Evolutionary conservation across 352 stramenopile species (phyloP).

Genomic region (Globisporangium heterothallicum): DNA sequence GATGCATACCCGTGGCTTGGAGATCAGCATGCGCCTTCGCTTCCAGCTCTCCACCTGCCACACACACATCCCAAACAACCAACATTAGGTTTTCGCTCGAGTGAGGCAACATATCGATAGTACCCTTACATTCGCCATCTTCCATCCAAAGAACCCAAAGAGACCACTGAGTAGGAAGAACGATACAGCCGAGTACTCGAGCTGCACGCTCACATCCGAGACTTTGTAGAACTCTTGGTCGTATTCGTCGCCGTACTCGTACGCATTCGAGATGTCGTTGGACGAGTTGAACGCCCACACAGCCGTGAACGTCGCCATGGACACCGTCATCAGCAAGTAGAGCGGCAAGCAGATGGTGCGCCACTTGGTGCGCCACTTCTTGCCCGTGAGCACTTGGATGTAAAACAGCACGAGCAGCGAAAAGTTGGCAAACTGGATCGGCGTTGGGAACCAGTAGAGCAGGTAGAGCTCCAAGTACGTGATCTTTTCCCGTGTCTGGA

Average conservation of each 20-base stretch:
- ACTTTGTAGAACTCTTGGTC: slow-evolving; percentile 81
- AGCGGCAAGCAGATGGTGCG: slow-evolving; percentile 79
- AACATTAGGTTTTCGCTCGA: neutral
- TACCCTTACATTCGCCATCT: slow-evolving; percentile 65
- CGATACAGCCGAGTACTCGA: slow-evolving; percentile 76
- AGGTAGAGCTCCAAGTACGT: slow-evolving; percentile 81
- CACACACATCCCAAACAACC: neutral
- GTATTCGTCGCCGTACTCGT: slow-evolving; percentile 66
- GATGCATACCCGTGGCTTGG: slow-evolving; percentile 52
- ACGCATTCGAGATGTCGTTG: slow-evolving; percentile 72
- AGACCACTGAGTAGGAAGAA: slow-evolving; percentile 77
- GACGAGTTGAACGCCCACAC: slow-evolving; percentile 85
- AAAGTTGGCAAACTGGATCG: slow-evolving; percentile 88
- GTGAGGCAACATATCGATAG: neutral
- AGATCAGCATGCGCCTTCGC: slow-evolving; percentile 62
- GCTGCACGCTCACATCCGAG: slow-evolving; percentile 69
- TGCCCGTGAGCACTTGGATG: slow-evolving; percentile 81
- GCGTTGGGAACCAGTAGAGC: slow-evolving; percentile 82
- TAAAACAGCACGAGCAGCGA: slow-evolving; percentile 86
- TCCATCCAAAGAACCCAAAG: slow-evolving; percentile 85
- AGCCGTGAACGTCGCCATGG: slow-evolving; percentile 79
- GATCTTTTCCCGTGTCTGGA: slow-evolving; percentile 66
- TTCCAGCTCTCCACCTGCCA: slow-evolving; percentile 71
- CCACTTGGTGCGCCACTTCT: slow-evolving; percentile 65
- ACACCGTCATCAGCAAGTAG: slow-evolving; percentile 76